Base-by-base conservation (phyloP, 768 basidiomycete genomes). In the Cyathus striatus region DNA sequence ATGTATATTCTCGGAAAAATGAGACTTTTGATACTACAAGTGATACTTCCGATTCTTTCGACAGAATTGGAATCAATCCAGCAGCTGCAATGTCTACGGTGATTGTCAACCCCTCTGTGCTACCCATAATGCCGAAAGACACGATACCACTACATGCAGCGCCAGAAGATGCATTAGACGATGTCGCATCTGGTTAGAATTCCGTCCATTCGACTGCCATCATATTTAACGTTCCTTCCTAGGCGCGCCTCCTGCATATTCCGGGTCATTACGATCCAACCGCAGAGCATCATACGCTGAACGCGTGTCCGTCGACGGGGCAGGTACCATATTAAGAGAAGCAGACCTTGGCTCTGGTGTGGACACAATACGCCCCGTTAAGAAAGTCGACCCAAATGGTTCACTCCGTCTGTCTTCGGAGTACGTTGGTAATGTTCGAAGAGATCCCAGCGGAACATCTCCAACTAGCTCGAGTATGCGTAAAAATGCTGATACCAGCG, bases 331-430 rank as follows among this genome's bases (percentile, higher is more conserved):
- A 6, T 65, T 93, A 53, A 76, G 76, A 33, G 83, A 83, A 52
- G 90, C 83, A 9, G 92, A 94, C 61, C 57, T 94, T n/a, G 91
- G 90, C 14, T 86, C 73, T 41, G 91, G 91, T 27, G 72, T 88
- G 35, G 90, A 89, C 54, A 98, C 94, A 1, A 90, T 98, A 54
- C 77, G 92, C 41, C 93, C 94, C 0, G 82, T 95, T 48, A 95
- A 94, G 75, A 90, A 89, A 55, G 83, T 95, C 23, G 92, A 96
- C 58, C 75, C 84, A 4, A 70, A 74, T 9, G 81, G 84, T 3
- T 92, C 90, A 4, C 64, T 91, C 12, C 71, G 83, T 47, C 60
- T 88, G 16, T 91, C 90, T 1, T 75, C 80, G 7, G 92, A 90
- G 52, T 93, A 79, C 56, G 81, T 92, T 22, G 91, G 90, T 7